These are phyloP conservation scores for Lentinus tigrinus DNA, from an alignment of 768 basidiomycete species.

Conservation along the genomic window DNA sequence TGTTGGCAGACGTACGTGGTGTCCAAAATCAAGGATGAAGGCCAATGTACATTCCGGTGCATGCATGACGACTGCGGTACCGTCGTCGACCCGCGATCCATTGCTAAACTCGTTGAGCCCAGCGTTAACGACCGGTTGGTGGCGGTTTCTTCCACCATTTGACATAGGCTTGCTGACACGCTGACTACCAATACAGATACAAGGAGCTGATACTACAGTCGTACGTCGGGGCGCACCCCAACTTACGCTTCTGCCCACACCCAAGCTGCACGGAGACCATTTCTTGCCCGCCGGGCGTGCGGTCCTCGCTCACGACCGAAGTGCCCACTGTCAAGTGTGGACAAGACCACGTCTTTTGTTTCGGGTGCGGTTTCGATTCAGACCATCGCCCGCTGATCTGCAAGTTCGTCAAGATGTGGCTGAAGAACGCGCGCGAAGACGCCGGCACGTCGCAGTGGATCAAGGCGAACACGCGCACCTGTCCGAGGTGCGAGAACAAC, in stretches of 20 bases:
- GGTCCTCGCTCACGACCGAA: slow-evolving; percentile 65
- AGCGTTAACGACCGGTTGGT: slow-evolving; percentile 19
- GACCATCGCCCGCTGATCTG: slow-evolving; percentile 96
- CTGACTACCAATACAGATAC: slow-evolving; percentile 20
- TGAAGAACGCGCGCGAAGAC: slow-evolving; percentile 95
- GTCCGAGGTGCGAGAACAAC: slow-evolving; percentile 89
- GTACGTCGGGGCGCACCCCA: slow-evolving; percentile 83
- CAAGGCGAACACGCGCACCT: slow-evolving; percentile 98
- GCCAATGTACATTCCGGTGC: slow-evolving; percentile 68
- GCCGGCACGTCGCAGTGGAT: slow-evolving; percentile 99
- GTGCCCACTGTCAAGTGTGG: slow-evolving; percentile 91
- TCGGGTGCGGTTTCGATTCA: slow-evolving; percentile 85
- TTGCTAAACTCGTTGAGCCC: slow-evolving; percentile 52
- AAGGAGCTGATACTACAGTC: slow-evolving; percentile 84
- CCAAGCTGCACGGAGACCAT: slow-evolving; percentile 92
- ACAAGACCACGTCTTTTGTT: slow-evolving; percentile 83
- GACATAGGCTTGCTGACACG: background rate
- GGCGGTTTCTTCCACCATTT: background rate
- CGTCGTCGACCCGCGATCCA: slow-evolving; percentile 60
- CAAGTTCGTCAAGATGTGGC: slow-evolving; percentile 82
- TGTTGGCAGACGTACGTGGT: slow-evolving; percentile 83
- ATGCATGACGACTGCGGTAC: slow-evolving; percentile 78
- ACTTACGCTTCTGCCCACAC: slow-evolving; percentile 91
- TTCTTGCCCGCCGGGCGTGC: slow-evolving; percentile 72
- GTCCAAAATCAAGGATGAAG: slow-evolving; percentile 81